Evolutionary conservation across 2,329 filamentous ascomycete species (phyloP), one percentile per base, ranked within the genome.

Genomic region (Epichloe gansuensis): DNA sequence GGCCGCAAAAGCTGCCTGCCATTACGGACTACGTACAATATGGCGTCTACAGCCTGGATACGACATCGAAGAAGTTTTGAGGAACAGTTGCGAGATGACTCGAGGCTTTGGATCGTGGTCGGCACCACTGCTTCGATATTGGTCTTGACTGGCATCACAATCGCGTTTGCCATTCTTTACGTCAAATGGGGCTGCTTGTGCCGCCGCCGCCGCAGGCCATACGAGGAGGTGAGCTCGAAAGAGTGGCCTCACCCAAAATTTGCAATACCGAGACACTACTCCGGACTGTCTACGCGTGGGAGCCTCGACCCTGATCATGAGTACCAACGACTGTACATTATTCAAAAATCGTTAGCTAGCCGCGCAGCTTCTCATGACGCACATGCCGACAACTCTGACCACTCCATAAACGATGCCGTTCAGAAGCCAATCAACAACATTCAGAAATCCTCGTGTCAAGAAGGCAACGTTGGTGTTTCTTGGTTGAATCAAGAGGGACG

Each of bases 261-360:
- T 25, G 13, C 25, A 6, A n/a, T 37, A 7, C 25, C 35, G 4
- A 34, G 25, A n/a, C 31, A 13, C 3, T 4, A n/a, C 13, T 45
- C 41, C 13, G 42, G 17, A 4, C 21, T 35, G n/a, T 41, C 47
- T 38, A 8, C 25, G 5, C n/a, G n/a, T 3, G 11, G 45, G 9
- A 39, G 31, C 31, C 28, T 50, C 34, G 34, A 53, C 8, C 59
- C 65, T 25, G 61, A 69, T 34, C 64, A 68, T 42, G 72, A 75
- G 54, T 52, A 61, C 28, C 65, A 72, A 54, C 63, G 72, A 12
- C 58, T 60, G 34, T 63, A 61, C 46, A 71, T 74, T 58, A 74
- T 75, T 53, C 66, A 67, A 50, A 75, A 75, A 59, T 73, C 71
- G 2, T 60, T 75, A 8, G 65, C 67, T 52, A 62, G 60, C 39